These are phyloP conservation scores for Oehlia diaphana DNA, from an alignment of 192 early-diverging fungal genomes.

Conservation along the genomic window DNA sequence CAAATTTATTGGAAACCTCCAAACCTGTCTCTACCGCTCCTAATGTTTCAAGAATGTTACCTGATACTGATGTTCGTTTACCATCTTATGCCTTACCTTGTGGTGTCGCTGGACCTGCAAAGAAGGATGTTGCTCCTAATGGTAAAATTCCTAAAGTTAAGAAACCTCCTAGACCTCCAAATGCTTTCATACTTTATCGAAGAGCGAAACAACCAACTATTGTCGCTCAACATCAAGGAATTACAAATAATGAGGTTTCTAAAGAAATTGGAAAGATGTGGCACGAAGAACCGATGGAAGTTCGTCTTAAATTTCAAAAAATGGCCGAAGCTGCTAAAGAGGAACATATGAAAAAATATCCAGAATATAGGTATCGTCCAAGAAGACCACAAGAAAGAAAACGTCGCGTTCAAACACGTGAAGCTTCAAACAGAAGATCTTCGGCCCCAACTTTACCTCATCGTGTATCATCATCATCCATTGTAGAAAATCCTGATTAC, in stretches of 20 bases:
- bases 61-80: slow-evolving; percentile 18
- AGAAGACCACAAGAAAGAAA: slow-evolving; percentile 12
- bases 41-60: slow-evolving; percentile 19
- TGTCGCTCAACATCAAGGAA: slow-evolving; percentile 9
- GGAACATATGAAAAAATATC: slow-evolving; percentile 33
- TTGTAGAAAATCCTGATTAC: background rate
- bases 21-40: background rate
- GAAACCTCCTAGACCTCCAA: slow-evolving; percentile 38
- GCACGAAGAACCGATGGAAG: slow-evolving; percentile 30
- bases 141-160: slow-evolving; percentile 7
- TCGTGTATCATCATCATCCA: background rate
- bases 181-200: slow-evolving; percentile 38
- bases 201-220: slow-evolving; percentile 26
- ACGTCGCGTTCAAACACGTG: background rate
- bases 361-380: slow-evolving; percentile 28
- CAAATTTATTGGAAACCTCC: slow-evolving; percentile 15
- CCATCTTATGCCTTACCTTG: slow-evolving; percentile 16
- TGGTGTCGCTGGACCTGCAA: background rate
- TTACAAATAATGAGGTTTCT: slow-evolving; percentile 34
- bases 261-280: slow-evolving; percentile 33
- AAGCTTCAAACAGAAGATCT: background rate
- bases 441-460: background rate
- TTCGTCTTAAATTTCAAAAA: slow-evolving; percentile 14
- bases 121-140: background rate
- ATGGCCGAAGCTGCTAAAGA: slow-evolving; percentile 31